Base-by-base conservation (phyloP, 139 green algal genomes). In the Dunaliella sp. region DNA sequence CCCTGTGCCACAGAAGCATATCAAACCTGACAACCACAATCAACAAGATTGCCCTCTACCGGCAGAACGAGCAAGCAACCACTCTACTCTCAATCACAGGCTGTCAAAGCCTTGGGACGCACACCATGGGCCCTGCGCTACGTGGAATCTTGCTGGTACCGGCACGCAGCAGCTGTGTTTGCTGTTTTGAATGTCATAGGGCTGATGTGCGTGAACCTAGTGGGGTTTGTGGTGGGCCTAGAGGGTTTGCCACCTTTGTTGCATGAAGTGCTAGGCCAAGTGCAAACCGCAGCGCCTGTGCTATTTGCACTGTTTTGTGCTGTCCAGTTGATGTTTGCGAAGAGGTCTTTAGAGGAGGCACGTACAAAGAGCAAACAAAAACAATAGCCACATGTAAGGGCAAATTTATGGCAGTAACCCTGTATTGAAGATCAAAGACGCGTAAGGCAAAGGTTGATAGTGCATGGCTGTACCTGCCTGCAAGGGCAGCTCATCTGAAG, bases 191-290 rank as follows among this genome's bases (percentile, higher is more conserved):
- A 97, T 82, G 92, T 97, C 37, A n/a, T 93, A 72, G 85, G 90
- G 3, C 90, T 98, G 34, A 98, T 98, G 91, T 78, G 86, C 0
- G 94, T 83, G 36, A 98, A 98, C 84, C 87, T 98, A 85, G 91
- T 95, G 21, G 95, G 95, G 7, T 98, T 97, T 90, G 95, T 96
- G 77, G 72, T 96, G 30, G 93, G 92, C 1, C 1, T 89, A 2
- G 88, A 92, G 22, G 91, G 90, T 22, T 78, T 94, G 28, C 21
- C 73, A 37, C 87, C 90, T n/a, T 85, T 94, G 75, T 2, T 92
- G 38, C 1, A 26, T n/a, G 86, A 93, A n/a, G 82, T 96, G 31
- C 57, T 96, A 22, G 82, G 34, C 0, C 72, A 91, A 28, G 31
- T 12, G 24, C 94, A 93, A 58, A 1, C 94, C n/a, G 84, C 83